phyloP scores from a whole-genome alignment of 331 rosid genomes.

The Saraca asoca region DNA sequence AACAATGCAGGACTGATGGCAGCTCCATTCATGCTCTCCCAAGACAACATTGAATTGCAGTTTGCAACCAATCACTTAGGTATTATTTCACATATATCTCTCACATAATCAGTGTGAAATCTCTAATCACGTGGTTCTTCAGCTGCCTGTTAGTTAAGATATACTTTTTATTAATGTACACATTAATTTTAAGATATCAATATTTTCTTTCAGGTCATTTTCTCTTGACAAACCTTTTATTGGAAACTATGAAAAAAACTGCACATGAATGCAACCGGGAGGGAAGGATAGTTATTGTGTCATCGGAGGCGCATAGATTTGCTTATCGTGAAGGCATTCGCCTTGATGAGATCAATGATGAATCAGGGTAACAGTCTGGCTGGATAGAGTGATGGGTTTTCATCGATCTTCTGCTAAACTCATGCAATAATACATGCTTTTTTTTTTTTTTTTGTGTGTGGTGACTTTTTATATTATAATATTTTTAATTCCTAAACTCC shows the following conservation, averaged over 20 bases:
- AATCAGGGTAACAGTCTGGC: constrained; percentile 63
- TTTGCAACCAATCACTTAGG: constrained; percentile 95
- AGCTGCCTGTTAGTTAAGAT: not conserved
- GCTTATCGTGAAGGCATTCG: constrained; percentile 66
- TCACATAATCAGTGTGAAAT: constrained; percentile 12
- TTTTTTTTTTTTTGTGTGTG: no score
- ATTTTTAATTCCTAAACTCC: not conserved
- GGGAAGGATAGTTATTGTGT: constrained; percentile 78
- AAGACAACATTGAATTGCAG: constrained; percentile 81
- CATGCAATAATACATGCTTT: not conserved
- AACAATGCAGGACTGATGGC: constrained; percentile 97
- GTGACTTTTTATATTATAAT: constrained; percentile 13
- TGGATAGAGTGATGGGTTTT: constrained; percentile 15
- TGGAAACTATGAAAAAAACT: constrained; percentile 81
- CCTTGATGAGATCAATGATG: constrained; percentile 69
- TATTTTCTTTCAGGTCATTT: constrained; percentile 65
- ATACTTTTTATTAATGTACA: not conserved
- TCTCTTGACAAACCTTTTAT: constrained; percentile 79
- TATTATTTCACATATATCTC: constrained; percentile 32
- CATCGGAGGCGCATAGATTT: constrained; percentile 76
- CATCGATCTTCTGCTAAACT: not conserved
- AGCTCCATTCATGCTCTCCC: constrained; percentile 76
- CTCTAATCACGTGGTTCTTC: not conserved
- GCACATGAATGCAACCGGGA: constrained; percentile 59
- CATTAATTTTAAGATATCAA: not conserved